Conservation (phyloP, 1,284 basidiomycete genomes). For the Apiotrichum laibachii region DNA sequence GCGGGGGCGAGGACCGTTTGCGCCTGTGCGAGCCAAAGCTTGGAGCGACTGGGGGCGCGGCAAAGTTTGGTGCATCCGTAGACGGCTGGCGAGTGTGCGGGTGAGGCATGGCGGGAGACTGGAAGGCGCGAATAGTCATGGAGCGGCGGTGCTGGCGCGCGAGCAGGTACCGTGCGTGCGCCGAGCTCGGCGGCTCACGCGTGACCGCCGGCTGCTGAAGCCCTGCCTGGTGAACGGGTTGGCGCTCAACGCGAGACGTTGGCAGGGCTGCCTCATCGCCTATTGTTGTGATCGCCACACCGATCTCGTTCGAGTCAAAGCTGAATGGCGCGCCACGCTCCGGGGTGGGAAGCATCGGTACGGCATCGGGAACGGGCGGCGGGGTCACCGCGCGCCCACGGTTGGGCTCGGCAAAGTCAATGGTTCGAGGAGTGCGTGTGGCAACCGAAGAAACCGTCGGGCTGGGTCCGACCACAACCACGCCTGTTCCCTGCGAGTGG, state of each 20-base stretch:
- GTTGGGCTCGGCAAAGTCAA: constrained; percentile 19
- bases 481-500: background rate
- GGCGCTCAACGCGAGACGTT: background rate
- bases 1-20: background rate
- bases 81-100: too few species aligned
- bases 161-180: constrained; percentile 36
- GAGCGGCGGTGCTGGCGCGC: constrained; percentile 43
- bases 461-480: constrained; percentile 8
- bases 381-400: constrained; percentile 1
- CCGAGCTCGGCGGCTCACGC: constrained; percentile 23
- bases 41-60: too few species aligned
- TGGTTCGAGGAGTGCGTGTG: constrained; percentile 4
- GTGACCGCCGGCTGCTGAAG: constrained; percentile 6
- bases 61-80: too few species aligned
- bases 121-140: constrained; percentile 38
- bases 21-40: background rate
- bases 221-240: background rate
- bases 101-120: constrained; percentile 22
- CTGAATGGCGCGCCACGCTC: constrained; percentile 12
- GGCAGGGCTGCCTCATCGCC: constrained; percentile 6
- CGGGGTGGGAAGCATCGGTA: constrained; percentile 8
- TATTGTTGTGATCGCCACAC: constrained; percentile 33
- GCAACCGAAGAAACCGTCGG: background rate
- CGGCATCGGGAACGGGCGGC: constrained; percentile 2
- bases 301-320: constrained; percentile 28